Base-by-base conservation (phyloP, 2,329 filamentous ascomycete genomes). In the Cladophialophora psammophila region DNA sequence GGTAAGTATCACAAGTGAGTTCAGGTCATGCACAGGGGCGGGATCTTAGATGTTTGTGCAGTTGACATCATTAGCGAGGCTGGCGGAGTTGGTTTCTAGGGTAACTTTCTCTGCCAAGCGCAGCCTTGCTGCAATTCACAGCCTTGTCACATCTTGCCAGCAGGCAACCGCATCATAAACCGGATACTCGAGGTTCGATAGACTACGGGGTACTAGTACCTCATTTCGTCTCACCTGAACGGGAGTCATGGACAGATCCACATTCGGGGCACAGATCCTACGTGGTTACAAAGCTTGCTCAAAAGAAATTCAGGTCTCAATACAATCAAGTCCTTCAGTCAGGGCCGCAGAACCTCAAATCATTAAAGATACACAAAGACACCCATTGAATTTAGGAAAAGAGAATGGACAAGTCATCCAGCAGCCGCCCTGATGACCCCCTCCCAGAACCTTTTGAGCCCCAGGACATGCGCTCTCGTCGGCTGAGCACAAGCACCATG, bases 361-460 rank as follows among this genome's bases (percentile, higher is more conserved):
- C 45, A 50, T 10, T 5, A 50, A 26, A 50, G 18, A 26, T 26
- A 40, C 9, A 5, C 7, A 18, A 45, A 45, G n/a, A 45, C 40
- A 45, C 7, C 2, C 40, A 45, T 45, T 20, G 7, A 48, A 48
- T 13, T 38, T n/a, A 48, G 42, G 1, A 48, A 48, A 48, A 48
- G 26, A 48, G 42, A 48, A 48, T 5, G 38, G 2, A 50, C 20
- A 18, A 50, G 3, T 69, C 64, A 72, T 36, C 63, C 66, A 45
- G 65, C 66, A 15, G 70, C 72, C 12, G 75, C 75, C 52, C 71
- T 72, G 1, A 83, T 82, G 38, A 90, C 80, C 26, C 82, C 81
- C 77, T 91, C 90, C 88, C 89, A 92, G 74, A 90, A 91, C 67
- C 82, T 82, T 73, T 84, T 85, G 64, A 92, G 75, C 26, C 85